phyloP scores from a whole-genome alignment of 345 rosid species.

The Draba incana region DNA sequence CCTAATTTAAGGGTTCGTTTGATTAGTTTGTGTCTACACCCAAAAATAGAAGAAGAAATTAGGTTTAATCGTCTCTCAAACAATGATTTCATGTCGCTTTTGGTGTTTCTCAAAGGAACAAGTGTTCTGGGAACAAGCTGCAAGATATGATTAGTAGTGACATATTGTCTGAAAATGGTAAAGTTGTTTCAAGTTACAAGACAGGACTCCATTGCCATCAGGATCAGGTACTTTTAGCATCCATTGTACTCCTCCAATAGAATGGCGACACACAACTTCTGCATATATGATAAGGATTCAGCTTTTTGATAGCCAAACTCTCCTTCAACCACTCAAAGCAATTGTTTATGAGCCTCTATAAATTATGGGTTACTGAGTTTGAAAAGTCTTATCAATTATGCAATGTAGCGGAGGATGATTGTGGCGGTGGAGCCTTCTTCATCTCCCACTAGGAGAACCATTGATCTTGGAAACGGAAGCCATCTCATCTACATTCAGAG shows the following conservation, averaged over 20 bases:
- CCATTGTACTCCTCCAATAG: not conserved
- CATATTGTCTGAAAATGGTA: conserved; percentile 56
- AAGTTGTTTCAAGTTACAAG: conserved; percentile 39
- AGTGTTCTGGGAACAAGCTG: conserved; percentile 69
- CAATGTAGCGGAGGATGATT: conserved; percentile 40
- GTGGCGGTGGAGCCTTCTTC: conserved; percentile 8
- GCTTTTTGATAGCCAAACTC: not conserved
- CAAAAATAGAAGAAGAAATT: not conserved
- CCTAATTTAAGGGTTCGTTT: not conserved
- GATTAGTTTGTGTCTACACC: not conserved
- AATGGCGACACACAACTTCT: not conserved
- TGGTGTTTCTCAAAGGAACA: conserved; percentile 51
- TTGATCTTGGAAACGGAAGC: conserved; percentile 74
- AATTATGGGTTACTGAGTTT: too few species aligned
- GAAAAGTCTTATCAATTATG: not conserved
- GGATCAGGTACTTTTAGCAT: conserved; percentile 41
- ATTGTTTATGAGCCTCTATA: too few species aligned
- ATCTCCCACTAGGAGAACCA: conserved; percentile 34
- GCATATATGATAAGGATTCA: not conserved
- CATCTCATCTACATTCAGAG: conserved; percentile 60
- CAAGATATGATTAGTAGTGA: conserved; percentile 80
- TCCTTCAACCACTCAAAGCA: not conserved
- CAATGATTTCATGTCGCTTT: not conserved
- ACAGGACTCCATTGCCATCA: conserved; percentile 65
- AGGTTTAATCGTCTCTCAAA: not conserved